Evolutionary conservation across 352 stramenopile species (phyloP), one percentile per base, ranked within the genome.

Genomic region (Globisporangium ultimum): DNA sequence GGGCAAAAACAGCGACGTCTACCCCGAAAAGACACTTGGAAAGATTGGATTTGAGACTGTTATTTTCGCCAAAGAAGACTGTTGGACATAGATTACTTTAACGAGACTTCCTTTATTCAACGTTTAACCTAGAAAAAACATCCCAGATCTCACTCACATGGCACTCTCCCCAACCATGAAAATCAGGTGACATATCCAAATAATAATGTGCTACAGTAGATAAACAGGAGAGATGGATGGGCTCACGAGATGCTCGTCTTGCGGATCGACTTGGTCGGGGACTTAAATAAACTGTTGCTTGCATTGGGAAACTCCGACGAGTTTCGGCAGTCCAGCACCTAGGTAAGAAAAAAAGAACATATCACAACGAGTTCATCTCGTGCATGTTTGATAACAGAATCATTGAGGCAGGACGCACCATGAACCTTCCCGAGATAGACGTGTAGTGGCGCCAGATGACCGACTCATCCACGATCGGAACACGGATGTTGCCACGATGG

Each of bases 401-500:
- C 21, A 58, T 32, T 18, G 20, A 56, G 20, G 36, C 10, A 15
- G 10, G 34, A 64, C 47, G 41, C 48, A 91, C 83, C 83, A 92
- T 90, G 40, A 92, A 90, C 15, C 83, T 69, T 22, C 80, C 73
- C 12, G 74, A 88, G 15, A 89, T 71, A 21, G 70, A 57, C 22
- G 77, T 78, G 51, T 92, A 92, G 58, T 88, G 76, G 28, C 78
- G 76, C 83, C 83, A 92, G 48, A 92, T 81, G 10, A 90, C 66
- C 0, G 76, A 78, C 45, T 92, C 83, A 42, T 92, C 83, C 12
- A 92, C 83, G 9, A 92, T 64, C 2, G 78, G 71, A 17, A 92
- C 70, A 2, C 78, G 78, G 40, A 88, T 80, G 41, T 67, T 88
- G 47, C 81, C 80, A 24, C 75, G 73, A 47, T 92, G 83, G 60